These are phyloP conservation scores for Intubia oerlemansii DNA, from an alignment of 2,329 filamentous ascomycete species.

Conservation along the genomic window DNA sequence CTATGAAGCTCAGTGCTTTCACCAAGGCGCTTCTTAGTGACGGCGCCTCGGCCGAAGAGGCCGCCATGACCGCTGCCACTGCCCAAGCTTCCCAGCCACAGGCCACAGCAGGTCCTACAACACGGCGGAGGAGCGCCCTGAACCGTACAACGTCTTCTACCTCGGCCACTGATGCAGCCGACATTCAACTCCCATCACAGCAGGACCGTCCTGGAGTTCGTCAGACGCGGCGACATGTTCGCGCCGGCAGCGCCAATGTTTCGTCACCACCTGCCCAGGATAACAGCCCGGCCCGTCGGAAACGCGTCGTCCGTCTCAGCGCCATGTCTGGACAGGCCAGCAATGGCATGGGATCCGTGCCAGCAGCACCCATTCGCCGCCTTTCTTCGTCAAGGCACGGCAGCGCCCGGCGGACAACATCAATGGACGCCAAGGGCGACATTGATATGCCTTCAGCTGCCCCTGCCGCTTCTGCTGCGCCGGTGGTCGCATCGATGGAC, in stretches of 20 bases:
- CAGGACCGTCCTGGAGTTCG: constrained; percentile 7
- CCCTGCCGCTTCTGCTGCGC: not conserved
- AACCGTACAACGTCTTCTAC: constrained; percentile 21
- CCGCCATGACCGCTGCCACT: constrained; percentile 6
- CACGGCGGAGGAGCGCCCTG: constrained; percentile 28
- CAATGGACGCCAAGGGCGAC: constrained; percentile 10
- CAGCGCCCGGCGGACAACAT: constrained; percentile 6
- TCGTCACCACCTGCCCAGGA: constrained; percentile 21
- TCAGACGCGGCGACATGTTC: constrained; percentile 19
- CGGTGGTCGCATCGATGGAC: constrained; percentile 1
- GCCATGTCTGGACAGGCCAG: constrained; percentile 15
- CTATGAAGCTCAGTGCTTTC: constrained; percentile 82
- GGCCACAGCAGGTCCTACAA: constrained; percentile 10
- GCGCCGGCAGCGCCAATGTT: constrained; percentile 26
- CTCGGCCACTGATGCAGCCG: constrained; percentile 17
- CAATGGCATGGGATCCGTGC: constrained; percentile 7
- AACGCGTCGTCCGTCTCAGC: constrained; percentile 35
- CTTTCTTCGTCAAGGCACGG: constrained; percentile 16
- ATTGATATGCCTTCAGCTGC: no score
- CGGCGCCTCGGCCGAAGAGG: constrained; percentile 26
- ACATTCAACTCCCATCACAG: constrained; percentile 7
- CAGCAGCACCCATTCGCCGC: constrained; percentile 20
- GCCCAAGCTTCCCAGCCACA: constrained; percentile 1
- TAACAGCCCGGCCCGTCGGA: constrained; percentile 27
- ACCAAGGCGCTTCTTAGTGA: constrained; percentile 68